Conservation (phyloP, 805 yeast species). For the Wickerhamomyces silvicola region DNA sequence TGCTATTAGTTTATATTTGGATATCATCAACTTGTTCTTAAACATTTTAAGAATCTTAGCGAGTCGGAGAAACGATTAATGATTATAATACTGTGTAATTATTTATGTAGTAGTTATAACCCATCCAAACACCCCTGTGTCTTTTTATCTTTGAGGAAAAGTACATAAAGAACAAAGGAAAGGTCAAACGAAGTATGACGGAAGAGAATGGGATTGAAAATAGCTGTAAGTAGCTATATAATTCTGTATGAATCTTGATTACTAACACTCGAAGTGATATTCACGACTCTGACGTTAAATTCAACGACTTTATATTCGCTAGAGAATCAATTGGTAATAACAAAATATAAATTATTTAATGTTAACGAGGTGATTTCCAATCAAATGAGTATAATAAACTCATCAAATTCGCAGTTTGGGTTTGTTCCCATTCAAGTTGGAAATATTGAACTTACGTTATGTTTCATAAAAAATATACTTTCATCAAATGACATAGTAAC, state of each 20-base stretch:
- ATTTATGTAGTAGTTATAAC: too few relatives aligned
- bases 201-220: slow-evolving; percentile 4
- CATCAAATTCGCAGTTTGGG: slow-evolving; percentile 31
- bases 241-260: neutral
- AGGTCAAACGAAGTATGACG: neutral
- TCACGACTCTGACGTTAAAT: slow-evolving; percentile 43
- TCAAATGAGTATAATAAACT: slow-evolving; percentile 48
- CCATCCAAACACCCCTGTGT: too few relatives aligned
- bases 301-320: slow-evolving; percentile 56
- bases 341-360: slow-evolving; percentile 34
- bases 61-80: slow-evolving; percentile 18
- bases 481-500: slow-evolving; percentile 18
- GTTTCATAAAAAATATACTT: slow-evolving; percentile 16
- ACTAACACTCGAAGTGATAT: slow-evolving; percentile 24
- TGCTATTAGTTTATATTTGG: slow-evolving; percentile 72
- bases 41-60: slow-evolving; percentile 63
- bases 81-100: neutral
- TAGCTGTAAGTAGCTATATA: slow-evolving; percentile 6
- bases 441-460: slow-evolving; percentile 9
- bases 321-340: slow-evolving; percentile 40
- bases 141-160: neutral
- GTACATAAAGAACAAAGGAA: neutral
- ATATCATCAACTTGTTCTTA: slow-evolving; percentile 73
- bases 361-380: slow-evolving; percentile 48
- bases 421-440: slow-evolving; percentile 12